A percentile compares a stretch with the other conserved stretches of the same genome.
phyloP scores from a whole-genome alignment of 2,329 filamentous ascomycete genomes.

The Cladophialophora chaetospira region DNA sequence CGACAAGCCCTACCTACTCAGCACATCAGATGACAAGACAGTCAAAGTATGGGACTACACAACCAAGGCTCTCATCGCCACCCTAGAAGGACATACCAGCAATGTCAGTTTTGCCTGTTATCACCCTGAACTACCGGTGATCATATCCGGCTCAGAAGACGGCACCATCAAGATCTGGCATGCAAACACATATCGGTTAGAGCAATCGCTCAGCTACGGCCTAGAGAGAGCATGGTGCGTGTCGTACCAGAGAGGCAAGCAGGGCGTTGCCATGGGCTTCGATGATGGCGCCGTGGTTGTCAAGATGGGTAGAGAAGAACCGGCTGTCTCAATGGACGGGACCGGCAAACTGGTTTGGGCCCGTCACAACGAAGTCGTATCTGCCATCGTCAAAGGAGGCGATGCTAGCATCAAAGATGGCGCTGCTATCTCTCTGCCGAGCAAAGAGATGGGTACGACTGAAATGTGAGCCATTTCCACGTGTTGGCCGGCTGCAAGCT shows the following conservation, averaged over 20 bases:
- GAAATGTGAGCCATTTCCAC: conserved; percentile 69
- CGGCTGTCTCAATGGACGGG: conserved; percentile 94
- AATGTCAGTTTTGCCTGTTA: conserved; percentile 99
- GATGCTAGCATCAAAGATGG: conserved; percentile 86
- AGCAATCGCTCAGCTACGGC: conserved; percentile 94
- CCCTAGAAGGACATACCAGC: conserved; percentile 93
- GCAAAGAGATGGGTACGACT: conserved; percentile 93
- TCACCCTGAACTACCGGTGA: conserved; percentile 93
- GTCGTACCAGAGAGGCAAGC: conserved; percentile 89
- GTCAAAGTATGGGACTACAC: conserved; percentile 99
- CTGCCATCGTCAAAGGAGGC: conserved; percentile 89
- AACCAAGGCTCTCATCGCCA: conserved; percentile 94
- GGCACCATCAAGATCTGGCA: conserved; percentile 98
- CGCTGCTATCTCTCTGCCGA: conserved; percentile 78
- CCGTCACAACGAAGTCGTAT: conserved; percentile 90
- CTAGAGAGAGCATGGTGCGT: conserved; percentile 98
- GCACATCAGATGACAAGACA: conserved; percentile 92
- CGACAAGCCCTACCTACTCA: conserved; percentile 83
- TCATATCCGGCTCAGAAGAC: conserved; percentile 97
- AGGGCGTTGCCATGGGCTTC: conserved; percentile 92
- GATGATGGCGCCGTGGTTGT: conserved; percentile 97
- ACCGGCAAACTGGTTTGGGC: conserved; percentile 97
- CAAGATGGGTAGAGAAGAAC: conserved; percentile 95
- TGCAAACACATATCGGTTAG: conserved; percentile 92
- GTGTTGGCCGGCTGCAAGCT: conserved; percentile 18